These are phyloP conservation scores for Epichloe bromicola DNA, from an alignment of 2,329 filamentous ascomycete species.

Conservation along the genomic window DNA sequence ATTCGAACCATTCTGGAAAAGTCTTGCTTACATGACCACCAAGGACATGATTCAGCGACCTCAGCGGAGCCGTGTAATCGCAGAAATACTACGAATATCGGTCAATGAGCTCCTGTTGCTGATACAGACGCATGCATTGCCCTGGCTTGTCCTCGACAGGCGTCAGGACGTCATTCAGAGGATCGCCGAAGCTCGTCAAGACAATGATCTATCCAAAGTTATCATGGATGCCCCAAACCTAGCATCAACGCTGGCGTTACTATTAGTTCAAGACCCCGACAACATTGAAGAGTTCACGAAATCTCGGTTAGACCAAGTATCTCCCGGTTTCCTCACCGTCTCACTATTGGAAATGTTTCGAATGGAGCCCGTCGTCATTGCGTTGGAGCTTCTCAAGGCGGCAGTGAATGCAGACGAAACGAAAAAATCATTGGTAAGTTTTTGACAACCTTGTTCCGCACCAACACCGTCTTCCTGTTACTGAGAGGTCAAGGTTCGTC, in stretches of 20 bases:
- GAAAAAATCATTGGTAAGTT: constrained; percentile 43
- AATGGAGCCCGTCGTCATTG: constrained; percentile 60
- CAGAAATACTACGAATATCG: constrained; percentile 66
- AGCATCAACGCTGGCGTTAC: constrained; percentile 42
- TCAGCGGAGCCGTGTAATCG: constrained; percentile 68
- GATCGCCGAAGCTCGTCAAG: constrained; percentile 66
- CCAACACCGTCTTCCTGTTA: not conserved
- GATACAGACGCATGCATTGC: constrained; percentile 71
- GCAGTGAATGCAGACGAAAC: constrained; percentile 55
- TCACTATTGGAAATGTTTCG: constrained; percentile 58
- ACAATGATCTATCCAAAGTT: constrained; percentile 45
- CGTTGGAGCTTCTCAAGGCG: constrained; percentile 70
- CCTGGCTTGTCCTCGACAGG: constrained; percentile 70
- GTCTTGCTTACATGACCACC: constrained; percentile 66
- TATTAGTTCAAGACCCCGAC: constrained; percentile 43
- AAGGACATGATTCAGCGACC: constrained; percentile 71
- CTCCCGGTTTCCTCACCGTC: constrained; percentile 53
- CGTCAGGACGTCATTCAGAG: constrained; percentile 66
- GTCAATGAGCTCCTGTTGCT: constrained; percentile 60
- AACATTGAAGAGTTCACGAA: constrained; percentile 54
- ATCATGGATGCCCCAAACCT: constrained; percentile 45
- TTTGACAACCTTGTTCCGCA: not conserved
- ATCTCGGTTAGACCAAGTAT: constrained; percentile 54
- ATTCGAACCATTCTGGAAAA: constrained; percentile 81
- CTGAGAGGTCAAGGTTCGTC: constrained; percentile 26